Evolutionary conservation across 257 asterid genomes (phyloP), one percentile per base, ranked within the genome.

Genomic region (Catharanthus roseus): DNA sequence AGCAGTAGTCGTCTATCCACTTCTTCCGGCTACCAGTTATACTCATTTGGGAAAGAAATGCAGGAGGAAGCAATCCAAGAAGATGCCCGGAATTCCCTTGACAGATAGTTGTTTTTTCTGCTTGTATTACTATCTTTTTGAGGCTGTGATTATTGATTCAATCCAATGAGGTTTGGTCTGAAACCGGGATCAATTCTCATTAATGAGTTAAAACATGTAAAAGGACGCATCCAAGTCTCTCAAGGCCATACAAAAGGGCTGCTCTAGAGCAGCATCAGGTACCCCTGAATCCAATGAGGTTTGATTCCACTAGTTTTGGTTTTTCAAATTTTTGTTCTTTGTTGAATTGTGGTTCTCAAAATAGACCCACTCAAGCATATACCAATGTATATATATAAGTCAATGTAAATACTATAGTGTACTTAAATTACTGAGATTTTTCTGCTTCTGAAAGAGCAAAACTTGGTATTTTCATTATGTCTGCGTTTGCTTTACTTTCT

Each of bases 1-100:
- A 87, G 93, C 56, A 80, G 89, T 0, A 95, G 93, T 42, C 80
- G 81, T 62, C 79, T 92, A 72, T 86, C 95, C 16, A 82, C 90
- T 4, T 77, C 87, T 16, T 24, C 84, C 28, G 95, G 97, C 23
- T 89, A 86, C 75, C 96, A 85, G 77, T 44, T 82, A 10, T 88
- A 81, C 49, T 63, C 77, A 0, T 50, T 68, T 26, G 88, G 79
- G 69, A 69, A 68, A n/a, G 85, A 83, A 2, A 53, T 18, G 15
- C n/a, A n/a, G n/a, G 64, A 61, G 0, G 74, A 34, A 50, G 53
- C 44, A 10, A 72, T 71, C 6, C 39, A 54, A 56, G 84, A 76
- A 74, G 71, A 71, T 3, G 76, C 62, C 47, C 86, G 66, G 57
- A 68, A 67, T 23, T 61, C 72, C 26, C 76, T 58, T 61, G 72